Evolutionary conservation across 495 filamentous ascomycete genomes (phyloP).

Genomic region (Neurospora sp.): DNA sequence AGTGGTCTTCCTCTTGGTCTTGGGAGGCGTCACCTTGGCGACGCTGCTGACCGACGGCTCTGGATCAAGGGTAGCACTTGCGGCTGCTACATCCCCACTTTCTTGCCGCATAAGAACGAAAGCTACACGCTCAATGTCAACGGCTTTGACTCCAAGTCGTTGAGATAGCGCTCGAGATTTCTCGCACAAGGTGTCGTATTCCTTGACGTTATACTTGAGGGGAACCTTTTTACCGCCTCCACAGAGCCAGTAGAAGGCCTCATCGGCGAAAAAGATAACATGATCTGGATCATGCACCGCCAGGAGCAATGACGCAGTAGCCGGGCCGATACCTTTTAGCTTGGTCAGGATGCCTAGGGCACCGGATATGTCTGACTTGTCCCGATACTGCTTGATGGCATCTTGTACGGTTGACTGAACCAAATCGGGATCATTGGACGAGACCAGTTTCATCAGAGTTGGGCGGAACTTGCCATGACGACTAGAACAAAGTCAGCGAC

Average conservation of each 20-base stretch:
- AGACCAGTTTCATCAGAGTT: conserved; percentile 52
- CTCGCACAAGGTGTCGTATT: conserved; percentile 47
- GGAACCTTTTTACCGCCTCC: conserved; percentile 30
- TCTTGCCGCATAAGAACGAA: conserved; percentile 45
- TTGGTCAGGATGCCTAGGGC: conserved; percentile 41
- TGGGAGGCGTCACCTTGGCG: neutral
- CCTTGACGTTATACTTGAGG: conserved; percentile 55
- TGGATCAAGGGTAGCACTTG: conserved; percentile 1
- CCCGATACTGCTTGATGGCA: conserved; percentile 39
- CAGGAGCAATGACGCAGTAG: conserved; percentile 63
- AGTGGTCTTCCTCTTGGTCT: conserved; percentile 25
- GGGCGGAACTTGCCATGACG: conserved; percentile 64
- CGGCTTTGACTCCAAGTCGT: conserved; percentile 43
- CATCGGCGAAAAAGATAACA: conserved; percentile 68
- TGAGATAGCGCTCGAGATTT: conserved; percentile 33
- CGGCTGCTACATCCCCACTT: neutral
- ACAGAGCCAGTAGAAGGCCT: conserved; percentile 59
- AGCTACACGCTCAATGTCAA: conserved; percentile 59
- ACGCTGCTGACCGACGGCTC: neutral
- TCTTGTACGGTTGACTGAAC: conserved; percentile 36
- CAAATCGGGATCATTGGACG: conserved; percentile 41
- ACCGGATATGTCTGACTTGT: conserved; percentile 31
- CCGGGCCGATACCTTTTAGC: conserved; percentile 56
- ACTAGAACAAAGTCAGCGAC: conserved; percentile 13
- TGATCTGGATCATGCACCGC: conserved; percentile 45